Percentiles rank a stretch among this genome's conserved stretches.
Evolutionary conservation across 139 green algal species (phyloP).

Genomic region (Coelastrella sp.): DNA sequence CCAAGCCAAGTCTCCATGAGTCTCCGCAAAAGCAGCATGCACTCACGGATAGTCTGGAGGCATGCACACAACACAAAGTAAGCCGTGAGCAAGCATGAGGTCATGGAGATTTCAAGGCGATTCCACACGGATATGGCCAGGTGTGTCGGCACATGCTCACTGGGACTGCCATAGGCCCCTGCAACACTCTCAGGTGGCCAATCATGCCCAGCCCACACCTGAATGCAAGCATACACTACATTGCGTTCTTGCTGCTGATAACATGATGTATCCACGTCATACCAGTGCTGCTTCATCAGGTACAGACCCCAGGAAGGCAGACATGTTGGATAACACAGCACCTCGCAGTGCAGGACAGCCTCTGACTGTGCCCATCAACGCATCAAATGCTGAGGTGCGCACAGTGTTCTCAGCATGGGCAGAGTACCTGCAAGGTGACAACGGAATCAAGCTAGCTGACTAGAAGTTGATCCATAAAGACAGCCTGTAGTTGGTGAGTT

Average conservation of each 20-base stretch:
- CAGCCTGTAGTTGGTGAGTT: too few species aligned
- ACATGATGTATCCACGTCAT: not conserved
- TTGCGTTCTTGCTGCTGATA: not conserved
- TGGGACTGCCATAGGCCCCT: too few species aligned
- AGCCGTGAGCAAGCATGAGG: not conserved
- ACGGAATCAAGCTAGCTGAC: not conserved
- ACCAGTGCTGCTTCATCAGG: conserved; percentile 81
- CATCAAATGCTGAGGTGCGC: conserved; percentile 52
- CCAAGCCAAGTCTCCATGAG: conserved; percentile 62
- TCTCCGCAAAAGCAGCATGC: conserved; percentile 52
- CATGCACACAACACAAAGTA: not conserved
- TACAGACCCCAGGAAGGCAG: conserved; percentile 60
- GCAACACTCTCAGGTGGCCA: not conserved
- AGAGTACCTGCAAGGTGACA: conserved; percentile 52
- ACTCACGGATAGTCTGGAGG: conserved; percentile 52
- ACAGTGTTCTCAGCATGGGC: conserved; percentile 53
- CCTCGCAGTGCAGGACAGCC: conserved; percentile 73
- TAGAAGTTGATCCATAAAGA: too few species aligned
- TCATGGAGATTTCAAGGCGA: too few species aligned
- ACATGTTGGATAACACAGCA: conserved; percentile 67
- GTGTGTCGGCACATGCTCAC: too few species aligned
- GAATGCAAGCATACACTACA: not conserved
- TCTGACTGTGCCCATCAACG: conserved; percentile 67
- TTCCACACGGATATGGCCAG: too few species aligned
- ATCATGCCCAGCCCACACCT: not conserved